Conservation (phyloP, 2,329 filamentous ascomycete genomes). For the Didymella arachidicola region DNA sequence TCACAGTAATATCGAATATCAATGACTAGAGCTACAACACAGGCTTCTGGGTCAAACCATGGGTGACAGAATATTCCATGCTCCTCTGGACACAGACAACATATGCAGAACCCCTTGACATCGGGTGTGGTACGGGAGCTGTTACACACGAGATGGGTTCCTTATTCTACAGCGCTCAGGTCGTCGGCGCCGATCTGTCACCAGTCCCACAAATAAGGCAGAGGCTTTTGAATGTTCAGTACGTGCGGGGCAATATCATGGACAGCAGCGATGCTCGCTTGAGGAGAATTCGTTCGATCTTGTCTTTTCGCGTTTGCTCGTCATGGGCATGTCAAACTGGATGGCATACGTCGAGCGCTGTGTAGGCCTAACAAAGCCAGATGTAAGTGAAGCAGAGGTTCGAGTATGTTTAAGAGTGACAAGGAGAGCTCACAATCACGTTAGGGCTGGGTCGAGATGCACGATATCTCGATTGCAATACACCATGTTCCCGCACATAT, state of each 20-base stretch:
- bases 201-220: slow-evolving; percentile 20
- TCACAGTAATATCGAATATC: slow-evolving; percentile 27
- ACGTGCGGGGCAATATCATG: slow-evolving; percentile 20
- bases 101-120: slow-evolving; percentile 24
- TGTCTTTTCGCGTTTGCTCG: slow-evolving; percentile 61
- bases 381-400: slow-evolving; percentile 30
- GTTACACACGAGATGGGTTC: slow-evolving; percentile 25
- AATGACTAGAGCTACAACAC: slow-evolving; percentile 32
- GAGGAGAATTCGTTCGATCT: slow-evolving; percentile 60
- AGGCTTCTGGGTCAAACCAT: slow-evolving; percentile 22
- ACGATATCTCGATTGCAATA: neutral
- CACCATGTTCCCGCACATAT: neutral
- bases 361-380: slow-evolving; percentile 51
- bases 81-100: slow-evolving; percentile 9
- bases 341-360: slow-evolving; percentile 45
- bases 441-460: slow-evolving; percentile 13
- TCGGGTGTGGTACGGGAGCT: slow-evolving; percentile 31
- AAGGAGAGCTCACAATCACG: neutral
- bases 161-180: slow-evolving; percentile 13
- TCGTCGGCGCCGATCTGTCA: slow-evolving; percentile 37
- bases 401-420: no score
- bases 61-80: slow-evolving; percentile 22
- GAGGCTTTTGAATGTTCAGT: slow-evolving; percentile 23
- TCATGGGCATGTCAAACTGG: slow-evolving; percentile 62
- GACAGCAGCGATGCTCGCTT: slow-evolving; percentile 49